Base-by-base conservation (phyloP, 257 asterid genomes). In the Cinchona pubescens region DNA sequence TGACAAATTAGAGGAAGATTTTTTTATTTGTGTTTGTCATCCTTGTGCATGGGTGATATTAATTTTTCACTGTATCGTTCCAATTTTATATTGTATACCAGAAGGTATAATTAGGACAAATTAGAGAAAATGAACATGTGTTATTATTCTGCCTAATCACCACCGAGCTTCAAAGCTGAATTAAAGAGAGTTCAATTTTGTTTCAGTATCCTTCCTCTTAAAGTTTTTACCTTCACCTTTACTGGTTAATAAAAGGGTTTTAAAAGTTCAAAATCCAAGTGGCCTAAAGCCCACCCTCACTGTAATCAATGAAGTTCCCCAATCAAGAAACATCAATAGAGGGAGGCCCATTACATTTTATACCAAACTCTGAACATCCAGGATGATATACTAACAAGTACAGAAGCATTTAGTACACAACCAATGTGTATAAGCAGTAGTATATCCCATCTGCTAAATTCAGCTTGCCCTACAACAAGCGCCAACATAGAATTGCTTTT, bases 381-480 rank as follows among this genome's bases (percentile, higher is more conserved):
- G 27, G n/a, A 14, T 21, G 3, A 23, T 55, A 30, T 55, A 30
- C 37, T 35, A 53, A 25, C 25, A 75, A 55, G 35, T 38, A 46
- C 42, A 35, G n/a, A n/a, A 46, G 16, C 49, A 32, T 45, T 43
- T 15, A 66, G 19, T 25, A 18, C 43, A 35, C n/a, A 3, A 19
- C 49, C 19, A 10, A 64, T 25, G 34, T 12, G 15, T n/a, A 46
- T 21, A 43, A 42, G 27, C 34, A 56, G 2, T 11, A n/a, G 27
- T 64, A 34, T 30, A 30, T 74, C 64, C 62, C 72, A 37, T 37
- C 67, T 8, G 15, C 21, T 30, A 76, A 76, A 77, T 77, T 69
- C 76, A 58, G 58, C 0, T n/a, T 77, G 66, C 38, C 75, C 76
- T 56, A 77, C 80, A 70, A 46, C 46, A 59, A 2, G 5, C 5